Base-by-base conservation (phyloP, 1,284 basidiomycete species). In the Rugosomyces carneus region DNA sequence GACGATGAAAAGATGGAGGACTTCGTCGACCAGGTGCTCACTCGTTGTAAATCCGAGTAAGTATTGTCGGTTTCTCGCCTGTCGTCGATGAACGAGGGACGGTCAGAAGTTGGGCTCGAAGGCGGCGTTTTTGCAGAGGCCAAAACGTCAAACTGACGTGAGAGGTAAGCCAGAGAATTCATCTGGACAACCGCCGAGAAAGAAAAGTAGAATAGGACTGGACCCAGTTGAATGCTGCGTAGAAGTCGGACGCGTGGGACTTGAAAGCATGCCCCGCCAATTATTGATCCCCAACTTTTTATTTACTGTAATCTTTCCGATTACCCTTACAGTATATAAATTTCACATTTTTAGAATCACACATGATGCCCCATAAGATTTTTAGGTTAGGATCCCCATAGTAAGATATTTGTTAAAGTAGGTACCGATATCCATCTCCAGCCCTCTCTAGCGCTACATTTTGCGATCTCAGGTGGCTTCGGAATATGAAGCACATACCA, bases 151-250 rank as follows among this genome's bases (percentile, higher is more conserved):
- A 82, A 77, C 57, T 83, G 79, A 55, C 79, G 78, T 52, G 84
- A 82, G 43, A 86, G 69, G 64, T 82, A 79, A 8, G 72, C 69
- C 55, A 86, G 75, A 53, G 81, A 81, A 66, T 86, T 85, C 83
- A 86, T 86, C 55, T 55, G 53, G 49, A 51, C 45, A n/a, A 32
- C 34, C 46, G 40, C 16, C 32, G 50, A n/a, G n/a, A 29, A n/a
- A 42, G 39, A 21, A 21, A 46, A 36, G 36, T 21, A 29, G 41
- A 43, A 31, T 11, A 23, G 37, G 29, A 38, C 37, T 26, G 10
- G 42, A 29, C 32, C 18, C 37, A 38, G 44, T 34, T 16, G 40
- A 23, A 3, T 36, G 53, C 47, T 49, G 49, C 47, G 37, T 51
- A 29, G 5, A 10, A 29, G 27, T 29, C 3, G 32, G 41, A 41